phyloP scores from a whole-genome alignment of 2,329 filamentous ascomycete species.

The Neonectria magnoliae region DNA sequence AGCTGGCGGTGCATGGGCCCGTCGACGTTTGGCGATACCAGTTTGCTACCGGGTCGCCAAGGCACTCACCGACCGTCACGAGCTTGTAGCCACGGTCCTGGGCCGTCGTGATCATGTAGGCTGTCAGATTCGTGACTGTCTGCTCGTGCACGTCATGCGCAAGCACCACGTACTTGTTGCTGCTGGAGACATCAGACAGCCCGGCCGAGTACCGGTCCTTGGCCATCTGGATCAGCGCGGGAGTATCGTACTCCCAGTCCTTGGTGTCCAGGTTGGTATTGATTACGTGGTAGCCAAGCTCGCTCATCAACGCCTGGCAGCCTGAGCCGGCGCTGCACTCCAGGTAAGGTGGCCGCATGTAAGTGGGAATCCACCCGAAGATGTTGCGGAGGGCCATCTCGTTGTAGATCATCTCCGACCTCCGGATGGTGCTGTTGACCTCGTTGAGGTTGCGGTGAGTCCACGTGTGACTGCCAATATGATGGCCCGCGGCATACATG shows the following conservation, averaged over 20 bases:
- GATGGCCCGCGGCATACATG: constrained; percentile 56
- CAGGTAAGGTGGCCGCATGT: constrained; percentile 58
- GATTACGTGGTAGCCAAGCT: constrained; percentile 64
- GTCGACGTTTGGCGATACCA: constrained; percentile 59
- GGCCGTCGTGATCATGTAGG: constrained; percentile 56
- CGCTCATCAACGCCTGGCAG: constrained; percentile 49
- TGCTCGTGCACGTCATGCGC: constrained; percentile 62
- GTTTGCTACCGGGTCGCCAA: constrained; percentile 60
- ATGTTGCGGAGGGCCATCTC: constrained; percentile 57
- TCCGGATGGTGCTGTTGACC: constrained; percentile 47
- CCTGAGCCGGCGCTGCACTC: constrained; percentile 54
- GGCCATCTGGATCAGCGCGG: constrained; percentile 59
- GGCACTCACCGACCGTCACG: constrained; percentile 67
- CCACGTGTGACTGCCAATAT: constrained; percentile 60
- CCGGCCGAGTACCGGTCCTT: constrained; percentile 51
- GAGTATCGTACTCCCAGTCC: constrained; percentile 64
- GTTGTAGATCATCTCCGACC: constrained; percentile 54
- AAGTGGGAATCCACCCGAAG: constrained; percentile 54
- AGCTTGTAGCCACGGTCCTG: constrained; percentile 54
- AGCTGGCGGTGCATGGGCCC: constrained; percentile 20
- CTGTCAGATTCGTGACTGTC: constrained; percentile 54
- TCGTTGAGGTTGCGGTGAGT: constrained; percentile 56
- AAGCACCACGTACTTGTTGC: constrained; percentile 60
- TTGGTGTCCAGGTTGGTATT: constrained; percentile 70
- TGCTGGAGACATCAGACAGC: constrained; percentile 46